These are phyloP conservation scores for Triticum monococcum DNA, from an alignment of 176 grass and related monocot genomes.

Conservation along the genomic window DNA sequence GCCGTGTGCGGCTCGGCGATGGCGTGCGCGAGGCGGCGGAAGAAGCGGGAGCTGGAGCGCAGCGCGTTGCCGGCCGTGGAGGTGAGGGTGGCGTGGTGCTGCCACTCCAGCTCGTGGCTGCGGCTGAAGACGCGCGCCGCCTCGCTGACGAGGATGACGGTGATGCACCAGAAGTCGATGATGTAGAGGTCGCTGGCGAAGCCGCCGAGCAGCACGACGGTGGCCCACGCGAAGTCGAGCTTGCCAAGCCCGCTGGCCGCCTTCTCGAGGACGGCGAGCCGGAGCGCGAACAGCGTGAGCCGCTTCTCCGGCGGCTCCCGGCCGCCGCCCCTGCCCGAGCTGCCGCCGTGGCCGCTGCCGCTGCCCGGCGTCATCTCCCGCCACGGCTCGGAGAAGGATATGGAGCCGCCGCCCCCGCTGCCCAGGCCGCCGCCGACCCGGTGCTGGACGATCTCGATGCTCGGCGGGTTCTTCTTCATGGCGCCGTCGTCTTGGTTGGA, in stretches of 20 bases:
- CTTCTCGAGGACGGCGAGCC: slow-evolving; percentile 63
- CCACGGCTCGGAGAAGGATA: slow-evolving; percentile 36
- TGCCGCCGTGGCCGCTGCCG: neutral
- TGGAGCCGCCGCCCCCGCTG: neutral
- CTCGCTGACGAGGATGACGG: slow-evolving; percentile 53
- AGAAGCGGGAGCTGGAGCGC: slow-evolving; percentile 39
- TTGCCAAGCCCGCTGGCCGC: slow-evolving; percentile 45
- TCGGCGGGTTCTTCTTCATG: slow-evolving; percentile 1
- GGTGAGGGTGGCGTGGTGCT: slow-evolving; percentile 42
- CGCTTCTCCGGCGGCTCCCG: slow-evolving; percentile 51
- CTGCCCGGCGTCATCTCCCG: slow-evolving; percentile 15
- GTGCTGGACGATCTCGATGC: slow-evolving; percentile 8
- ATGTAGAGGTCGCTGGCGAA: slow-evolving; percentile 26
- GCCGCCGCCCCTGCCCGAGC: neutral
- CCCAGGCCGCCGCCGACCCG: neutral
- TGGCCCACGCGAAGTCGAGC: slow-evolving; percentile 65
- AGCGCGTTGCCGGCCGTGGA: slow-evolving; percentile 29
- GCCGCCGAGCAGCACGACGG: slow-evolving; percentile 62
- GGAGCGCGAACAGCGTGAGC: slow-evolving; percentile 57
- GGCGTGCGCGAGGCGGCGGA: slow-evolving; percentile 14
- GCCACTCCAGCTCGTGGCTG: slow-evolving; percentile 83
- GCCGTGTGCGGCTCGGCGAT: neutral
- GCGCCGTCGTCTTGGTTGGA: neutral
- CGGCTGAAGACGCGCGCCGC: slow-evolving; percentile 30
- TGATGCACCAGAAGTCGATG: slow-evolving; percentile 69